phyloP scores from a whole-genome alignment of 2,329 filamentous ascomycete genomes.

The Geosmithia putterillii region DNA sequence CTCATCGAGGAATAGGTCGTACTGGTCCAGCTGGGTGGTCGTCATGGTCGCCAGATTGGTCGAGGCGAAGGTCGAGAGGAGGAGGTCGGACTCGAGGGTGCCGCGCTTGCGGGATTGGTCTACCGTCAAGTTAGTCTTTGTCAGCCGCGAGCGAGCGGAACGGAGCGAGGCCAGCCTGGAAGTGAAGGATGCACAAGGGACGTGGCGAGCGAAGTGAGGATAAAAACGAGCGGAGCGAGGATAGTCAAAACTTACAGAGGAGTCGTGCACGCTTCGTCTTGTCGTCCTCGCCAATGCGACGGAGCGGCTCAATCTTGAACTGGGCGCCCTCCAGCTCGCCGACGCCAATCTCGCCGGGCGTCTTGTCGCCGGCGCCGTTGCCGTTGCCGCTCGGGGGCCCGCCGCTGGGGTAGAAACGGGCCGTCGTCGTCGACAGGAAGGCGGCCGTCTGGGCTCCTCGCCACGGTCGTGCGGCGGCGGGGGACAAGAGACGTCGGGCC shows the following conservation, averaged over 20 bases:
- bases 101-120: conserved; percentile 96
- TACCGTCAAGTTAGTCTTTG: conserved; percentile 19
- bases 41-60: conserved; percentile 65
- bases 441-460: too few relatives aligned
- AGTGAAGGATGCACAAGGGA: conserved; percentile 4
- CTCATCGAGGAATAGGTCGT: conserved; percentile 90
- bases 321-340: conserved; percentile 78
- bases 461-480: neutral
- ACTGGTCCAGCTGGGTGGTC: conserved; percentile 61
- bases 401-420: too few relatives aligned
- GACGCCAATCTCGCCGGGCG: conserved; percentile 52
- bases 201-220: neutral
- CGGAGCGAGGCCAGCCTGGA: neutral
- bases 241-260: conserved; percentile 39
- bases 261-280: conserved; percentile 82
- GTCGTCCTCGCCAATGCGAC: conserved; percentile 69
- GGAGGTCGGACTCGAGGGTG: conserved; percentile 87
- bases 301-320: conserved; percentile 84
- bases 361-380: neutral
- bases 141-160: neutral
- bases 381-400: too few relatives aligned
- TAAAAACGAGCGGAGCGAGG: neutral
- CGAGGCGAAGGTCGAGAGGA: conserved; percentile 91
- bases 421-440: neutral
- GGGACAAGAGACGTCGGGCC: neutral